phyloP scores from a whole-genome alignment of 306 rosid species.

The Notholithocarpus densiflorus region DNA sequence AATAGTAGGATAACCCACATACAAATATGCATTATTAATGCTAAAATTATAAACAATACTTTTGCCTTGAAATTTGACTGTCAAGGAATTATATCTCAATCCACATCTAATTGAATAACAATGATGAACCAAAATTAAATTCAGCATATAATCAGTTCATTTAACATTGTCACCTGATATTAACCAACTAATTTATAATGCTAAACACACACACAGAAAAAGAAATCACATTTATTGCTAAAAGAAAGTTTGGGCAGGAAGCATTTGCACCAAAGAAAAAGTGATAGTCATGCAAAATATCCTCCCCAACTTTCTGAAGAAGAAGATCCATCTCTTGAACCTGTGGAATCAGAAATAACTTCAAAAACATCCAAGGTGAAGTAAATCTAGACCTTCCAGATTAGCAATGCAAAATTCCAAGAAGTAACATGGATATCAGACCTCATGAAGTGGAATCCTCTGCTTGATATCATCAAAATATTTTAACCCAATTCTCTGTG shows the following conservation, averaged over 20 bases:
- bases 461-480: slow-evolving; percentile 83
- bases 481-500: slow-evolving; percentile 83
- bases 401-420: background rate
- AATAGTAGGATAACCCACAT: background rate
- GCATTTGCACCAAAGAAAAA: background rate
- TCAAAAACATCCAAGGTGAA: background rate
- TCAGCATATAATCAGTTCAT: too few species aligned
- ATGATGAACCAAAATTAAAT: background rate
- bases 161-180: background rate
- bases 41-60: background rate
- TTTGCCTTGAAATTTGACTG: background rate
- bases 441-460: slow-evolving; percentile 88
- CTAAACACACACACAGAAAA: background rate
- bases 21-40: slow-evolving; percentile 3
- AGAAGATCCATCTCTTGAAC: slow-evolving; percentile 79
- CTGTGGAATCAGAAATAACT: slow-evolving; percentile 38
- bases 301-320: slow-evolving; percentile 68
- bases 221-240: background rate
- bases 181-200: background rate
- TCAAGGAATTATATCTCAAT: background rate
- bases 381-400: background rate
- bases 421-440: slow-evolving; percentile 7
- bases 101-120: slow-evolving; percentile 9
- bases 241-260: background rate
- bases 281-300: slow-evolving; percentile 46